Evolutionary conservation across 2,329 filamentous ascomycete genomes (phyloP).

Genomic region (Fusarium secorum): DNA sequence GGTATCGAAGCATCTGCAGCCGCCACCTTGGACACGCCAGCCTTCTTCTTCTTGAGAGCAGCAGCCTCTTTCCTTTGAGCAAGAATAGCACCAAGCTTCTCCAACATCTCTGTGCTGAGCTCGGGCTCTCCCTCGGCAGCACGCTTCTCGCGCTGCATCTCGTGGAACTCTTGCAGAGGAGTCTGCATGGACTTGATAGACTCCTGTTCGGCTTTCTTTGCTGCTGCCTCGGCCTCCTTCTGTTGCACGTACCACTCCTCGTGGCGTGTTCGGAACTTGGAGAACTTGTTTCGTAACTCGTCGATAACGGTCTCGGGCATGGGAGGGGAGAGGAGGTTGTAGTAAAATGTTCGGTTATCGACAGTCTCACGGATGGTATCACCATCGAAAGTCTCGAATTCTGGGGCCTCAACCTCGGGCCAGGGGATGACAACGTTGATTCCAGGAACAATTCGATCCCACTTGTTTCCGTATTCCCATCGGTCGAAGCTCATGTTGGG

Average conservation of each 20-base stretch:
- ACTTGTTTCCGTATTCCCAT: slow-evolving; percentile 53
- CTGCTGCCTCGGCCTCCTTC: slow-evolving; percentile 67
- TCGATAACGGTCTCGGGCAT: slow-evolving; percentile 82
- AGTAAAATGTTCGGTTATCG: slow-evolving; percentile 77
- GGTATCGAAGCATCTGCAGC: slow-evolving; percentile 27
- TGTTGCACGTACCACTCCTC: slow-evolving; percentile 74
- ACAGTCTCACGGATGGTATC: slow-evolving; percentile 83
- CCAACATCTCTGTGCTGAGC: slow-evolving; percentile 66
- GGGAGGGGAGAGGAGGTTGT: slow-evolving; percentile 78
- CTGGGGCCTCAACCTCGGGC: slow-evolving; percentile 65
- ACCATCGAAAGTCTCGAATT: slow-evolving; percentile 61
- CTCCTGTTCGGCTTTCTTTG: slow-evolving; percentile 48
- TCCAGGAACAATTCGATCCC: slow-evolving; percentile 71
- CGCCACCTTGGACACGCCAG: slow-evolving; percentile 48
- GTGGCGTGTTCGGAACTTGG: slow-evolving; percentile 81
- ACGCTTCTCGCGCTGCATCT: slow-evolving; percentile 60
- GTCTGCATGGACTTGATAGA: slow-evolving; percentile 56
- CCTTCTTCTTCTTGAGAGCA: slow-evolving; percentile 50
- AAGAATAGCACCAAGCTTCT: slow-evolving; percentile 69
- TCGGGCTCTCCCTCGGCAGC: slow-evolving; percentile 62
- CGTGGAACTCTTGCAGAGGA: slow-evolving; percentile 67
- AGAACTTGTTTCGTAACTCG: slow-evolving; percentile 86
- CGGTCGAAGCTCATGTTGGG: slow-evolving; percentile 53
- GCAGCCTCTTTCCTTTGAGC: slow-evolving; percentile 58
- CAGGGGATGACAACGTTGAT: slow-evolving; percentile 79